Evolutionary conservation across 2,329 filamentous ascomycete genomes (phyloP), one percentile per base, ranked within the genome.

Genomic region (Ceratocystis eucalypticola): DNA sequence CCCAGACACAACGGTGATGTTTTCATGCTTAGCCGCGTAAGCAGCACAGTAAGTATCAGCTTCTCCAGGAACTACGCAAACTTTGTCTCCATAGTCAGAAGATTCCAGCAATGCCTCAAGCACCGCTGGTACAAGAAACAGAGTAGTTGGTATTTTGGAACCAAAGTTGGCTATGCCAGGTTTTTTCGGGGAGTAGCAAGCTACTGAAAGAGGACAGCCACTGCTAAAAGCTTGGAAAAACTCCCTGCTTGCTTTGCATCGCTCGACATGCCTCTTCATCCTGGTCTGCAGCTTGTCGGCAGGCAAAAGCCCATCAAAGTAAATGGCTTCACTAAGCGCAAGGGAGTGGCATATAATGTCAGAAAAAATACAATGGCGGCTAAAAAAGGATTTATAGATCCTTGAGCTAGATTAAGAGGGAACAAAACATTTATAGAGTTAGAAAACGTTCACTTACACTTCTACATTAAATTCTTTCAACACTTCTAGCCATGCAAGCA

Each of bases 251-350:
- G 57, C 41, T 66, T 50, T 20, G 59, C 44, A 68, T 69, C 50
- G 33, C 25, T 15, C 62, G 68, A 30, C 50, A 72, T 65, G 70
- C 71, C 91, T 81, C 8, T 80, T 74, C 63, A 86, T 76, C 3
- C 91, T 82, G 5, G 84, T 83, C 0, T 76, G 73, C 44, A 80
- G 79, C 73, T 96, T 96, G 3, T 78, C 74, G 0, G 73, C 67
- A 0, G 93, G 93, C 0, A 97, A 79, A 66, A 84, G 86, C 15
- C 91, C 91, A 74, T 97, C 93, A 71, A 97, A 96, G 73, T 88
- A 91, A 65, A 96, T 88, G 61, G 80, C 84, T 67, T 83, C 77
- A 70, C 86, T 89, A 70, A 41, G 70, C 69, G 46, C 68, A 66
- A 28, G 6, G 53, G 12, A 25, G 5, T 59, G 61, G 17, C 25